Base-by-base conservation (phyloP, 2,329 filamentous ascomycete species). In the Aspergillus sp. region DNA sequence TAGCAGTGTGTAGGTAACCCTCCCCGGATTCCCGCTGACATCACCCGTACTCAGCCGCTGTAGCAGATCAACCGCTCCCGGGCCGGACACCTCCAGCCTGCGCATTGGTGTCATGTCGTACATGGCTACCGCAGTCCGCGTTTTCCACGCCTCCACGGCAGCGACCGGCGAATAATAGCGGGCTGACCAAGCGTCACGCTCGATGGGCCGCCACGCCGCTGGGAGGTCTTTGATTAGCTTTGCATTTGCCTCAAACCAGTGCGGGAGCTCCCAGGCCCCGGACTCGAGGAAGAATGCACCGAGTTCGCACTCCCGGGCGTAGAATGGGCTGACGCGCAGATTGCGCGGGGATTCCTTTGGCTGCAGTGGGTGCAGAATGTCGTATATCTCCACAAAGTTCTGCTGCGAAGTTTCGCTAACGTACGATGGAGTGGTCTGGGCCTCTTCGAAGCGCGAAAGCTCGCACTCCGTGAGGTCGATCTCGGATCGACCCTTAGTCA, bases 361-460 rank as follows among this genome's bases (percentile, higher is more conserved):
- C 32, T 75, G 71, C 1, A 75, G 59, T 0, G 75, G 75, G 36
- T 80, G 75, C 0, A 79, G 40, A 24, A 80, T 77, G 38, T 79
- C 75, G 55, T 80, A 80, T 1, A 80, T 67, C 41, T 80, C 75
- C 15, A 74, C 67, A 30, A 80, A 80, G 42, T 74, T 76, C 45
- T 75, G 73, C 28, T 69, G 62, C 0, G 69, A 71, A 0, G 75
- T 78, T 53, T 79, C 74, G 15, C 52, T 61, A 32, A 79, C 64
- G 37, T 79, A 80, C 0, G 60, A 35, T 0, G 57, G 67, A 2
- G 64, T 69, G 6, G 76, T 59, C 43, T 80, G 75, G 2, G 78
- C 65, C 15, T 76, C 63, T 40, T 80, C 75, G 30, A 80, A 80
- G 1, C 76, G 71, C 2, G 66, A 62, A 0, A 80, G 52, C 24